These are phyloP conservation scores for Isabelozyma heimii DNA, from an alignment of 805 yeast genomes.

Conservation along the genomic window DNA sequence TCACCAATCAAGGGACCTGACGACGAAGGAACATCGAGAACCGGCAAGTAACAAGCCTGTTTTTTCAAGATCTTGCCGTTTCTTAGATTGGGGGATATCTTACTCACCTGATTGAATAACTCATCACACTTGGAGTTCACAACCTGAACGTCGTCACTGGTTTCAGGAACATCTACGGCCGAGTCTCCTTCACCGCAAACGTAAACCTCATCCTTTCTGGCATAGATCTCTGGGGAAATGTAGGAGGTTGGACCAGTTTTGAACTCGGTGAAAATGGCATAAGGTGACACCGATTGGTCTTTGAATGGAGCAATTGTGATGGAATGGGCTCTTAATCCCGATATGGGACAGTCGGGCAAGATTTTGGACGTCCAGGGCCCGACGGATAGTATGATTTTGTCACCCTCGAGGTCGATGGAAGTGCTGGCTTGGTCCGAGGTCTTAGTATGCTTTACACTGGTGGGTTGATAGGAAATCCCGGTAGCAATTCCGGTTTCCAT, in stretches of 20 bases:
- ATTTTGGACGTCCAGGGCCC: slow-evolving; percentile 98
- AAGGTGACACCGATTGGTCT: slow-evolving; percentile 75
- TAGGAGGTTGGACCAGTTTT: slow-evolving; percentile 63
- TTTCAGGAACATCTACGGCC: slow-evolving; percentile 85
- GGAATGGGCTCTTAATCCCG: slow-evolving; percentile 92
- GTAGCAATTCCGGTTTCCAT: slow-evolving; percentile 64
- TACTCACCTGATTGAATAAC: slow-evolving; percentile 76
- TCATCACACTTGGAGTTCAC: slow-evolving; percentile 86
- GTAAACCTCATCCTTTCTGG: slow-evolving; percentile 92
- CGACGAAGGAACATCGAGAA: slow-evolving; percentile 85
- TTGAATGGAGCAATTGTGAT: slow-evolving; percentile 82
- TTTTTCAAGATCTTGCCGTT: slow-evolving; percentile 74
- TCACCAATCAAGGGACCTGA: slow-evolving; percentile 95
- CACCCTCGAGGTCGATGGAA: slow-evolving; percentile 47
- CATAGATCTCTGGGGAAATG: slow-evolving; percentile 92
- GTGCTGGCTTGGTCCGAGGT: slow-evolving; percentile 22
- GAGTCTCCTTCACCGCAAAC: slow-evolving; percentile 98
- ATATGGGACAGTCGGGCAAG: slow-evolving; percentile 89
- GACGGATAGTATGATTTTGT: slow-evolving; percentile 77
- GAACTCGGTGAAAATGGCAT: slow-evolving; percentile 90
- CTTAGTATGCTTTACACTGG: slow-evolving; percentile 29
- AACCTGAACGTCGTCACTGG: slow-evolving; percentile 90
- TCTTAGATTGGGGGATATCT: slow-evolving; percentile 64
- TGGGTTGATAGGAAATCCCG: slow-evolving; percentile 66
- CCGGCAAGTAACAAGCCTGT: slow-evolving; percentile 96